A percentile compares a stretch with the other conserved stretches of the same genome.
Evolutionary conservation across 306 rosid species (phyloP).

Genomic region (Lupinus albus): DNA sequence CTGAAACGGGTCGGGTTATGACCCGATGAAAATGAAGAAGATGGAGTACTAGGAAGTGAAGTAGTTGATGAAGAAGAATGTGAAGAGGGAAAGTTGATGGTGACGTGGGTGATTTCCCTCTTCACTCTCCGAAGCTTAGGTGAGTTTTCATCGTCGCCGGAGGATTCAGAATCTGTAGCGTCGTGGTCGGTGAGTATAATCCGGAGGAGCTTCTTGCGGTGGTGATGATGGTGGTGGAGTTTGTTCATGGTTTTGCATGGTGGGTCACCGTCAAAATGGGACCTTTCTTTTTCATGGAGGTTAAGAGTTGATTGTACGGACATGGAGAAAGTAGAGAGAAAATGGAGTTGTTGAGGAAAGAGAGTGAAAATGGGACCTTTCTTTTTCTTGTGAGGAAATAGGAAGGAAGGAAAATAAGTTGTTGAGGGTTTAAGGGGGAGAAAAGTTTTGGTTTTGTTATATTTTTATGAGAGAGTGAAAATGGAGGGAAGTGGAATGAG

Average conservation of each 20-base stretch:
- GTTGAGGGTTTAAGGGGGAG: neutral
- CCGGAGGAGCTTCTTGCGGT: slow-evolving; percentile 48
- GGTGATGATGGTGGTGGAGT: slow-evolving; percentile 10
- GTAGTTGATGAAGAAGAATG: slow-evolving; percentile 1
- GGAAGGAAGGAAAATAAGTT: too few relatives aligned
- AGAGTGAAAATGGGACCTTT: too few relatives aligned
- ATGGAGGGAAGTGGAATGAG: neutral
- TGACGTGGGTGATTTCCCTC: slow-evolving; percentile 53
- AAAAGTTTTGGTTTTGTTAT: neutral
- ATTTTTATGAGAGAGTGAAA: neutral
- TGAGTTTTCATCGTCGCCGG: slow-evolving; percentile 59
- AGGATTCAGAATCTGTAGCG: slow-evolving; percentile 79
- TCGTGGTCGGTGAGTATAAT: slow-evolving; percentile 76
- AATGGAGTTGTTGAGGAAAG: too few relatives aligned
- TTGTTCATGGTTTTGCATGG: slow-evolving; percentile 32
- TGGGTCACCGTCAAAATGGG: slow-evolving; percentile 35
- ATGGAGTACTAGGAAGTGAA: neutral
- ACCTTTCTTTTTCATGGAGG: slow-evolving; percentile 29
- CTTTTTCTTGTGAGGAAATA: too few relatives aligned
- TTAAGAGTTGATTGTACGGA: slow-evolving; percentile 33
- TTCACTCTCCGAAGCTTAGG: slow-evolving; percentile 27
- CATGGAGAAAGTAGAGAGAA: slow-evolving; percentile 2
- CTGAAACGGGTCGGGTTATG: slow-evolving; percentile 32
- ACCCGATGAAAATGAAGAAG: neutral
- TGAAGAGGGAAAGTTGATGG: slow-evolving; percentile 23